Conservation (phyloP, 306 rosid species). For the Quercus suber region DNA sequence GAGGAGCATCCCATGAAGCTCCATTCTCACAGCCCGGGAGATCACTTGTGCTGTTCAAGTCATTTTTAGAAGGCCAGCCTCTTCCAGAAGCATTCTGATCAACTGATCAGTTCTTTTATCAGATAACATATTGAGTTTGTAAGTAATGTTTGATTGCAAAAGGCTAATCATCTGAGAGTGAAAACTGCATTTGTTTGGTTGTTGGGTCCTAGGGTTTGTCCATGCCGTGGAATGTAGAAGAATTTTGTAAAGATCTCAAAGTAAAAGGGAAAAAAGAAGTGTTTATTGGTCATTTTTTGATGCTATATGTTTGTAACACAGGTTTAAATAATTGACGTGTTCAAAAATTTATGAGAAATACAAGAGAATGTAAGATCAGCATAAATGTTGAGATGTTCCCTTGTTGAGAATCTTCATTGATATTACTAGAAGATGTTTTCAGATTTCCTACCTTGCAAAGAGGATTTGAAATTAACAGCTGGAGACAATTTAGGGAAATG, state of each 20-base stretch:
- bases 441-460: not conserved
- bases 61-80: slow-evolving; percentile 63
- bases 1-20: slow-evolving; percentile 96
- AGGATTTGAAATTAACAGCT: not conserved
- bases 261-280: slow-evolving; percentile 12
- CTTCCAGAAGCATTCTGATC: slow-evolving; percentile 62
- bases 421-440: not conserved
- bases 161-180: slow-evolving; percentile 21
- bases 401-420: not conserved
- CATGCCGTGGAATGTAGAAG: slow-evolving; percentile 28
- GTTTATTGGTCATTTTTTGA: not conserved
- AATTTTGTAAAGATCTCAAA: slow-evolving; percentile 37
- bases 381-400: not conserved
- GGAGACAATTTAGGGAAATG: not conserved
- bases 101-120: slow-evolving; percentile 15
- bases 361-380: not conserved
- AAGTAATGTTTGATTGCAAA: slow-evolving; percentile 35
- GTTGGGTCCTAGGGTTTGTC: slow-evolving; percentile 17
- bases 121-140: slow-evolving; percentile 31
- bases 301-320: not conserved
- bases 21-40: slow-evolving; percentile 97
- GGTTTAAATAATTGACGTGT: not conserved
- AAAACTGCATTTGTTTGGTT: slow-evolving; percentile 32
- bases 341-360: not conserved
- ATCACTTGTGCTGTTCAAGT: slow-evolving; percentile 75